A percentile compares a stretch with the other conserved stretches of the same genome.
phyloP scores from a whole-genome alignment of 108 stramenopile genomes.

The Halocafeteria seosinensis region DNA sequence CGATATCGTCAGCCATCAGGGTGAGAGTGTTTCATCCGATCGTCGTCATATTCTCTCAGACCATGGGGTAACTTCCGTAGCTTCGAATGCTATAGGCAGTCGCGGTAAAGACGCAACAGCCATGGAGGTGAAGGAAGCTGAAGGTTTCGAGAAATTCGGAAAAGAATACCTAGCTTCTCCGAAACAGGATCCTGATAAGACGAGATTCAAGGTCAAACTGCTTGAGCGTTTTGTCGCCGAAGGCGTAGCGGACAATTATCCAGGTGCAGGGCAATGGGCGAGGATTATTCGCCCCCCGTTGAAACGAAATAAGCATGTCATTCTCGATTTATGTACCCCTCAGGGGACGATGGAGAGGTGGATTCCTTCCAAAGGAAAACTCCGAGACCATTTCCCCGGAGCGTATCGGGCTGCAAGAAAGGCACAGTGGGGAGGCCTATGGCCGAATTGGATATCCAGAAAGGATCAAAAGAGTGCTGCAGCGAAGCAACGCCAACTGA shows the following conservation, averaged over 20 bases:
- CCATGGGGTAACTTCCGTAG: too few species aligned
- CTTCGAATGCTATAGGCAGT: too few species aligned
- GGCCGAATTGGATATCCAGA: neutral
- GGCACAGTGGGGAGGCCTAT: neutral
- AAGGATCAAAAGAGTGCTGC: neutral
- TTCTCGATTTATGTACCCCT: constrained; percentile 1
- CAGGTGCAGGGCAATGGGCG: neutral
- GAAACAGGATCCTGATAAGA: too few species aligned
- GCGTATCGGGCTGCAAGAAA: neutral
- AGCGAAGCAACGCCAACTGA: too few species aligned
- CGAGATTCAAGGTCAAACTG: too few species aligned
- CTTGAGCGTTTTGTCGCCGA: neutral
- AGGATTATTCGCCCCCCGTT: neutral
- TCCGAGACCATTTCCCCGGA: neutral
- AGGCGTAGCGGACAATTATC: neutral
- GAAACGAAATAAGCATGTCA: neutral
- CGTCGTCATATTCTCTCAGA: too few species aligned
- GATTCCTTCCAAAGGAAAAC: neutral
- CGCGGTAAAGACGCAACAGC: neutral
- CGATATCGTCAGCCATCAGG: too few species aligned
- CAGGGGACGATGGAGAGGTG: neutral
- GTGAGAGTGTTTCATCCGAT: too few species aligned
- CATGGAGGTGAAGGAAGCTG: too few species aligned
- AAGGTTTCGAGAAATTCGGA: too few species aligned
- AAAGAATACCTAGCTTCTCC: neutral